Conservation (phyloP, 2,329 filamentous ascomycete genomes). For the Cryphonectria naterciae region DNA sequence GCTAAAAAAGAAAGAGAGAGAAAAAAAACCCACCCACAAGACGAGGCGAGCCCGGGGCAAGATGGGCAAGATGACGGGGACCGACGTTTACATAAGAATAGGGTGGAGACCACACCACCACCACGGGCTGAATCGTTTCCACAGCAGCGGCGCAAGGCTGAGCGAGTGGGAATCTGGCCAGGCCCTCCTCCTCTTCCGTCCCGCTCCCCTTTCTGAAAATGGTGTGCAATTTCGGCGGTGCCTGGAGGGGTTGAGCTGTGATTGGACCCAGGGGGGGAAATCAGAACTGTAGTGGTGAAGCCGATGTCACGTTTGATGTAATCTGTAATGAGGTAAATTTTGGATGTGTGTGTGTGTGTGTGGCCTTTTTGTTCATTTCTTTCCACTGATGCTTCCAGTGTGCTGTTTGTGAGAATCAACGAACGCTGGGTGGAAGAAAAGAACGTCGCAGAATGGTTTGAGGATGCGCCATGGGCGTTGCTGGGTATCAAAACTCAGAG, state of each 20-base stretch:
- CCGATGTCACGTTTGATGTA: background rate
- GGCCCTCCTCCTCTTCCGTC: background rate
- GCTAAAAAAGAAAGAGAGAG: background rate
- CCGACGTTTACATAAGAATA: background rate
- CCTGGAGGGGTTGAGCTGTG: background rate
- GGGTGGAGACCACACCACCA: background rate
- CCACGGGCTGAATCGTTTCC: background rate
- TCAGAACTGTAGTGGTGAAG: background rate
- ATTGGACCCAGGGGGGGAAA: constrained; percentile 2
- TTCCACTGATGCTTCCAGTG: background rate
- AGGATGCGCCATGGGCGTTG: constrained; percentile 1
- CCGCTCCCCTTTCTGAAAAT: background rate
- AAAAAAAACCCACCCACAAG: background rate
- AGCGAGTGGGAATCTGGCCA: background rate
- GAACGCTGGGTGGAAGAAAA: background rate
- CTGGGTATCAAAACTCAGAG: background rate
- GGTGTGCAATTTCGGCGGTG: background rate
- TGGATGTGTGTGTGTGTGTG: no score
- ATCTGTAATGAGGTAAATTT: background rate
- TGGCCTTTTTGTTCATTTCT: background rate
- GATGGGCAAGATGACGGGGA: constrained; percentile 2
- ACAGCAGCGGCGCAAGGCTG: constrained; percentile 6
- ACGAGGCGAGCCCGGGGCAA: constrained; percentile 1
- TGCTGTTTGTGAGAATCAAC: background rate
- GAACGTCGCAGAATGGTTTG: background rate